Percentiles rank a stretch among this genome's conserved stretches.
Evolutionary conservation across 2,329 filamentous ascomycete genomes (phyloP).

Genomic region (Lachnellula arida): DNA sequence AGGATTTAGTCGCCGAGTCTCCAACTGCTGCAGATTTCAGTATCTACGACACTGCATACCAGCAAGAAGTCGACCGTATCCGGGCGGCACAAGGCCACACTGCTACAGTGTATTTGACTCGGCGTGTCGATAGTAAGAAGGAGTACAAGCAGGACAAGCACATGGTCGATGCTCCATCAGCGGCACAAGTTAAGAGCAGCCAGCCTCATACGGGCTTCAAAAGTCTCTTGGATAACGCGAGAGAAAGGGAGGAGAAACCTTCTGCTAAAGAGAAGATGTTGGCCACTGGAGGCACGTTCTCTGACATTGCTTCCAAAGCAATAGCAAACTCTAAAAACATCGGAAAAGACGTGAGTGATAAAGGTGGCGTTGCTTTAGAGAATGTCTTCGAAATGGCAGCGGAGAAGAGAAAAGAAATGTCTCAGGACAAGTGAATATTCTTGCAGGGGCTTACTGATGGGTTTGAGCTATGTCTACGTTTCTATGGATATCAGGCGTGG

Average conservation of each 20-base stretch:
- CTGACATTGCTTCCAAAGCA: conserved; percentile 25
- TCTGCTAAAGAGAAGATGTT: conserved; percentile 7
- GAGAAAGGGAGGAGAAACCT: conserved; percentile 17
- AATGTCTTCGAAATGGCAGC: conserved; percentile 17
- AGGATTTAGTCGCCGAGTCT: conserved; percentile 69
- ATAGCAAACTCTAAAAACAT: conserved; percentile 24
- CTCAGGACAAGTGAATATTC: conserved; percentile 1
- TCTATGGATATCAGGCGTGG: neutral
- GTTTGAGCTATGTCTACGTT: neutral
- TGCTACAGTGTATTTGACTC: conserved; percentile 54
- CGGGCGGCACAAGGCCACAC: conserved; percentile 41
- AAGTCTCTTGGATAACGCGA: conserved; percentile 27
- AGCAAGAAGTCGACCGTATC: conserved; percentile 75
- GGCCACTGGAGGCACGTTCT: conserved; percentile 13
- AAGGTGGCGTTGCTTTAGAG: conserved; percentile 13
- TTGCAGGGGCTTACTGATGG: neutral
- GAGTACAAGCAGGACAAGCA: conserved; percentile 30
- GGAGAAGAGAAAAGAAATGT: conserved; percentile 18
- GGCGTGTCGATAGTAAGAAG: conserved; percentile 41
- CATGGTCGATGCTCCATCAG: conserved; percentile 24
- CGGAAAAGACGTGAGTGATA: conserved; percentile 18
- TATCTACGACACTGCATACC: conserved; percentile 85
- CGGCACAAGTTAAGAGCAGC: conserved; percentile 9
- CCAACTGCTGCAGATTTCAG: conserved; percentile 80
- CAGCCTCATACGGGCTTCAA: conserved; percentile 27